These are phyloP conservation scores for Gentiana macrophylla DNA, from an alignment of 257 asterid species.

Conservation along the genomic window DNA sequence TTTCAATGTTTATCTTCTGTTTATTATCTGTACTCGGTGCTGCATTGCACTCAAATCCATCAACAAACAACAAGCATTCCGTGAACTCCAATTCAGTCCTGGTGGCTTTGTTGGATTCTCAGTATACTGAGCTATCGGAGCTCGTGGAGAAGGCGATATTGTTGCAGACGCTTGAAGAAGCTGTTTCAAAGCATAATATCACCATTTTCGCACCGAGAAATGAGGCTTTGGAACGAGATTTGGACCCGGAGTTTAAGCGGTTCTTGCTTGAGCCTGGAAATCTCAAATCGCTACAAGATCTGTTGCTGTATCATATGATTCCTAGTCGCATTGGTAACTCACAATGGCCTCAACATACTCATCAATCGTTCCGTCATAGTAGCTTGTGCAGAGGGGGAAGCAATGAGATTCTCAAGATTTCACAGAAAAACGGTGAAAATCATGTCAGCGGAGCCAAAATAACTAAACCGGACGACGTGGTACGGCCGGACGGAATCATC, in stretches of 20 bases:
- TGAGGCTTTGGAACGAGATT: conserved; percentile 69
- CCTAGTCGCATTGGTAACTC: conserved; percentile 60
- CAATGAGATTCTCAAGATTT: conserved; percentile 29
- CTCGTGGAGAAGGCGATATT: conserved; percentile 84
- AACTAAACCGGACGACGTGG: conserved; percentile 40
- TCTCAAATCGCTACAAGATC: conserved; percentile 64
- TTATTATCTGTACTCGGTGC: conserved; percentile 14
- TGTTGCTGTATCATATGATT: conserved; percentile 68
- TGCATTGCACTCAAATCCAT: conserved; percentile 50
- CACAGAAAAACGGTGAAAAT: conserved; percentile 26
- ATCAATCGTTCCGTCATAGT: conserved; percentile 12
- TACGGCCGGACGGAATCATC: conserved; percentile 89
- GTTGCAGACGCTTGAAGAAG: conserved; percentile 69
- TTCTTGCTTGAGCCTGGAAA: conserved; percentile 75
- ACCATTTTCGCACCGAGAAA: conserved; percentile 88
- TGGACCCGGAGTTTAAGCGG: conserved; percentile 88
- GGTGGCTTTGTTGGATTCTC: conserved; percentile 88
- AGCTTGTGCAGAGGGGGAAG: conserved; percentile 45
- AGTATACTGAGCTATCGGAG: conserved; percentile 83
- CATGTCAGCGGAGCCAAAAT: conserved; percentile 35
- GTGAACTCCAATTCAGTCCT: conserved; percentile 82
- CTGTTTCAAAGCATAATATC: conserved; percentile 67
- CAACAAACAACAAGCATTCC: conserved; percentile 15
- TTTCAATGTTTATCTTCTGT: conserved; percentile 18
- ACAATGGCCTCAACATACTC: conserved; percentile 22